Conservation (phyloP, 371 early-diverging fungal species). For the Dichotomocladium elegans region DNA sequence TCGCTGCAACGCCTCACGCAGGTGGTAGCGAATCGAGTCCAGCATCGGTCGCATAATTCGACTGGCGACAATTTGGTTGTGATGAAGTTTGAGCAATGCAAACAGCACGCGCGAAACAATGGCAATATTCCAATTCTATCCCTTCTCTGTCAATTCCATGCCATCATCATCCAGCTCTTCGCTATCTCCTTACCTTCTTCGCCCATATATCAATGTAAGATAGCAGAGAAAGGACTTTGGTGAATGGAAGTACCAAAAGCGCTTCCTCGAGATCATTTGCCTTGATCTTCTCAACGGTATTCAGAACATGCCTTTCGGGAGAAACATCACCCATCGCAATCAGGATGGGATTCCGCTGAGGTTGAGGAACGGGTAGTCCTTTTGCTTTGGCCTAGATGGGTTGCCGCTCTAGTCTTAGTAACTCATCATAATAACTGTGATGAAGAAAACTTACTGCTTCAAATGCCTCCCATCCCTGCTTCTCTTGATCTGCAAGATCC, state of each 20-base stretch:
- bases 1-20: slow-evolving; percentile 59
- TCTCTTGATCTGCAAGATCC: slow-evolving; percentile 82
- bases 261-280: slow-evolving; percentile 87
- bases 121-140: slow-evolving; percentile 71
- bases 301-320: slow-evolving; percentile 81
- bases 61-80: slow-evolving; percentile 77
- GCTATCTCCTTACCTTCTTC: slow-evolving; percentile 53
- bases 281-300: slow-evolving; percentile 69
- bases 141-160: not conserved
- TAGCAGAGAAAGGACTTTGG: slow-evolving; percentile 71
- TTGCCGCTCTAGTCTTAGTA: not conserved
- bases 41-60: slow-evolving; percentile 75
- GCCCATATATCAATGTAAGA: slow-evolving; percentile 76
- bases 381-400: slow-evolving; percentile 39
- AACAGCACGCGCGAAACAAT: slow-evolving; percentile 78
- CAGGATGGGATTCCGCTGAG: slow-evolving; percentile 67
- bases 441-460: slow-evolving; percentile 43
- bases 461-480: slow-evolving; percentile 61
- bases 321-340: slow-evolving; percentile 66
- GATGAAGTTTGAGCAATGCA: slow-evolving; percentile 78
- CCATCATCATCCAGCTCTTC: not conserved
- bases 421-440: too few species aligned
- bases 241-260: slow-evolving; percentile 81
- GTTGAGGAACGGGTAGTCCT: slow-evolving; percentile 50
- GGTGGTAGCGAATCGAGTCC: slow-evolving; percentile 63